Percentiles rank a stretch among this genome's conserved stretches.
These are phyloP conservation scores for Wickerhamiella domercqiae DNA, from an alignment of 805 yeast species.

Conservation along the genomic window DNA sequence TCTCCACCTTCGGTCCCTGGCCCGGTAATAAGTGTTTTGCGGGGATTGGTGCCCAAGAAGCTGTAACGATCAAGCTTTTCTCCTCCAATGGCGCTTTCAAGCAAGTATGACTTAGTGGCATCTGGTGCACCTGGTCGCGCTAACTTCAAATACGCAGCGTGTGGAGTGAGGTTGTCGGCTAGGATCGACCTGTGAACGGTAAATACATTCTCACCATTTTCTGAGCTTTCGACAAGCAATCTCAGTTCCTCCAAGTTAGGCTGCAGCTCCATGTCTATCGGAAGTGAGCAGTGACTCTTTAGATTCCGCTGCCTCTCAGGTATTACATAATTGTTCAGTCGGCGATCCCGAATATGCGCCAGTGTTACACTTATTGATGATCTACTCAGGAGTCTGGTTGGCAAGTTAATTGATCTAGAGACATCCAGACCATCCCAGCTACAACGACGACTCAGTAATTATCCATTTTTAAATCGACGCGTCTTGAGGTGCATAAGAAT, in stretches of 20 bases:
- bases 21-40: slow-evolving; percentile 72
- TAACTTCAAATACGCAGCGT: slow-evolving; percentile 73
- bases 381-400: no score
- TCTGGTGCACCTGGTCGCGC: slow-evolving; percentile 44
- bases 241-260: slow-evolving; percentile 36
- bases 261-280: slow-evolving; percentile 26
- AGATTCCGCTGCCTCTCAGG: no score
- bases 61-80: slow-evolving; percentile 83
- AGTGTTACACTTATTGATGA: no score
- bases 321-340: no score
- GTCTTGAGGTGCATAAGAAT: no score
- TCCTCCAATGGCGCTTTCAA: slow-evolving; percentile 82
- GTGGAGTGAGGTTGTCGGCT: slow-evolving; percentile 74
- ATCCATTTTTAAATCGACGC: no score
- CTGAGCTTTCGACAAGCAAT: slow-evolving; percentile 20
- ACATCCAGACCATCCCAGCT: no score
- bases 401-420: no score
- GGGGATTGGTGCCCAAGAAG: slow-evolving; percentile 76
- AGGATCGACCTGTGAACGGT: slow-evolving; percentile 66
- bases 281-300: no score
- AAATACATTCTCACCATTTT: slow-evolving; percentile 44
- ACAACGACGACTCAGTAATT: no score
- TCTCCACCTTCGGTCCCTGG: slow-evolving; percentile 40
- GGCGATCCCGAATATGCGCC: no score
- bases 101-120: slow-evolving; percentile 51